Conservation (phyloP, 345 rosid genomes). For the Hibiscus tridactylites region DNA sequence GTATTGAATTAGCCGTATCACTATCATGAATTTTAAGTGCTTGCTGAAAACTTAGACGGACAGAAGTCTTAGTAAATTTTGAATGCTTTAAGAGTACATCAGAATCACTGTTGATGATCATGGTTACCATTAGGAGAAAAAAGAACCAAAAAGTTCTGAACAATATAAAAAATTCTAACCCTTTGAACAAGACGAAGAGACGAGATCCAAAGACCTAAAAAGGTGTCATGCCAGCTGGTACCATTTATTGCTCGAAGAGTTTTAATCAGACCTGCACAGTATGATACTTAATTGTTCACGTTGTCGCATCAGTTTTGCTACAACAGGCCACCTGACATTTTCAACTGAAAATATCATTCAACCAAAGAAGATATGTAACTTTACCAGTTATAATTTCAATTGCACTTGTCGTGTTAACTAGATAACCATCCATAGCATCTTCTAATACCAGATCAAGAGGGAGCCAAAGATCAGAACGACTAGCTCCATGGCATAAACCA, state of each 20-base stretch:
- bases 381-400: slow-evolving; percentile 74
- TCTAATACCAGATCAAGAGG: slow-evolving; percentile 89
- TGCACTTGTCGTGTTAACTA: slow-evolving; percentile 66
- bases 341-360: neutral
- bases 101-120: neutral
- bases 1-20: neutral
- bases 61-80: neutral
- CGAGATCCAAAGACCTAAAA: slow-evolving; percentile 85
- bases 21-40: neutral
- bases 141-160: neutral
- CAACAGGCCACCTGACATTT: neutral
- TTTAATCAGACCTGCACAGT: slow-evolving; percentile 67
- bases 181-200: slow-evolving; percentile 95
- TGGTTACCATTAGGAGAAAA: neutral
- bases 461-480: slow-evolving; percentile 80
- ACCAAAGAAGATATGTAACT: neutral
- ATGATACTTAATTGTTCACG: neutral
- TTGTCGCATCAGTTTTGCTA: neutral
- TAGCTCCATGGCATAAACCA: slow-evolving; percentile 62
- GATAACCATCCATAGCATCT: slow-evolving; percentile 93
- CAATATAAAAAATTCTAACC: slow-evolving; percentile 36
- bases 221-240: slow-evolving; percentile 86
- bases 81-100: neutral
- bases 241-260: slow-evolving; percentile 73
- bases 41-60: neutral